Evolutionary conservation across 2,329 filamentous ascomycete genomes (phyloP), one percentile per base, ranked within the genome.

Genomic region (Cryoendolithus antarcticus): DNA sequence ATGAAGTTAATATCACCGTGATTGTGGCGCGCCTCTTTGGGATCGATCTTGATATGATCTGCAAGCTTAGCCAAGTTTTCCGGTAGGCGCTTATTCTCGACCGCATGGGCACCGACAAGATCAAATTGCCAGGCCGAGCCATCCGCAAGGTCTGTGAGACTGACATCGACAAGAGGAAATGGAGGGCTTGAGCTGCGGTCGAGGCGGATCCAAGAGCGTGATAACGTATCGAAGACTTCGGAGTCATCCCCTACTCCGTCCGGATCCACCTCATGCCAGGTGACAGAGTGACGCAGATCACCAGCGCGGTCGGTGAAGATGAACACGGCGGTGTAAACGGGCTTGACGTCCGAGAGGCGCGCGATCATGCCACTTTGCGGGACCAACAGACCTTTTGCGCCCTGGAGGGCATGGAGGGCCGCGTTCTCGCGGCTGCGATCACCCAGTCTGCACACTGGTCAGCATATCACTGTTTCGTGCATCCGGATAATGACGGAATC

Each of bases 121-220:
- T 57, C 55, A 36, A 57, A 53, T n/a, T 52, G 48, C 56, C 56
- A 59, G 4, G 56, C 50, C 6, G 39, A 44, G 12, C 54, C 49
- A n/a, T 41, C 45, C 9, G 42, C 43, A 2, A 58, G 38, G 38
- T 59, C 47, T 7, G 48, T 45, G 5, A 57, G 35, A 35, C 44
- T 48, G 9, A 53, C 40, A 32, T 58, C 51, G 6, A 58, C 31
- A 5, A 60, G 45, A 10, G 47, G 38, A 2, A 46, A 43, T 1
- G 46, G 38, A 6, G 31, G 34, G 15, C 36, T 45, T 7, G 41
- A 45, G 35, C 52, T 50, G 15, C 46, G 45, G 28, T 55, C 50
- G 13, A 56, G 42, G 9, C 52, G 48, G 2, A 42, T 45, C 53
- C 56, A 59, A 9, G 46, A 46, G 21, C 44, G 46, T 4, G 44